Conservation (phyloP, 345 rosid species). For the Gynandropsis gynandra region DNA sequence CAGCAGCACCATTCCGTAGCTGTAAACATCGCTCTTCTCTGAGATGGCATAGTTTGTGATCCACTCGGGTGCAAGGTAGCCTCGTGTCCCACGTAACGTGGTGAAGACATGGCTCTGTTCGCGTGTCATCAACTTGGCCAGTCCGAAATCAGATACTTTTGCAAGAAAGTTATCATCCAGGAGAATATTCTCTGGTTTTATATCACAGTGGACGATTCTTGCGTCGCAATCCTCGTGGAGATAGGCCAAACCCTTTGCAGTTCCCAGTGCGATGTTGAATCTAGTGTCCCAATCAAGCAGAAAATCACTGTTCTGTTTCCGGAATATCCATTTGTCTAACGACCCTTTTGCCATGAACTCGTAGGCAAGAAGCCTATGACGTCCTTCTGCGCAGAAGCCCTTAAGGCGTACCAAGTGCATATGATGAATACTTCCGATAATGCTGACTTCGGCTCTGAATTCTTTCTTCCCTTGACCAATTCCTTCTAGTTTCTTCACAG, state of each 20-base stretch:
- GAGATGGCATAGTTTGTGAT: constrained; percentile 90
- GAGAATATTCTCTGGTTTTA: constrained; percentile 89
- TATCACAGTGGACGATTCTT: constrained; percentile 82
- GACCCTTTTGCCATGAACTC: constrained; percentile 85
- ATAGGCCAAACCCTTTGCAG: constrained; percentile 88
- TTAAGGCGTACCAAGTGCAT: constrained; percentile 72
- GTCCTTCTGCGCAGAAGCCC: constrained; percentile 89
- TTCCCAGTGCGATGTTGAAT: constrained; percentile 68
- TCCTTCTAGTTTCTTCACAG: constrained; percentile 93
- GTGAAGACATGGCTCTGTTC: constrained; percentile 94
- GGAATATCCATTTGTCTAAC: constrained; percentile 87
- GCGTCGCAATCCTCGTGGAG: constrained; percentile 84
- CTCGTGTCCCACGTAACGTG: constrained; percentile 84
- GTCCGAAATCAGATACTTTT: constrained; percentile 90
- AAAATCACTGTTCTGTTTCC: constrained; percentile 34
- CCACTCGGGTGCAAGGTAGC: constrained; percentile 95
- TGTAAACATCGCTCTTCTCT: constrained; percentile 88
- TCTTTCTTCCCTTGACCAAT: constrained; percentile 96
- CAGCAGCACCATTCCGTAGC: constrained; percentile 80
- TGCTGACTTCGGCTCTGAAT: constrained; percentile 90
- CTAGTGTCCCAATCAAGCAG: constrained; percentile 68
- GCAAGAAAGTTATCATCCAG: constrained; percentile 69
- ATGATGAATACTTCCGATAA: constrained; percentile 89
- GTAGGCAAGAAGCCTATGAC: constrained; percentile 74
- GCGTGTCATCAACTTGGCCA: constrained; percentile 85